Base-by-base conservation (phyloP, 2,329 filamentous ascomycete genomes). In the Sporothrix luriei region DNA sequence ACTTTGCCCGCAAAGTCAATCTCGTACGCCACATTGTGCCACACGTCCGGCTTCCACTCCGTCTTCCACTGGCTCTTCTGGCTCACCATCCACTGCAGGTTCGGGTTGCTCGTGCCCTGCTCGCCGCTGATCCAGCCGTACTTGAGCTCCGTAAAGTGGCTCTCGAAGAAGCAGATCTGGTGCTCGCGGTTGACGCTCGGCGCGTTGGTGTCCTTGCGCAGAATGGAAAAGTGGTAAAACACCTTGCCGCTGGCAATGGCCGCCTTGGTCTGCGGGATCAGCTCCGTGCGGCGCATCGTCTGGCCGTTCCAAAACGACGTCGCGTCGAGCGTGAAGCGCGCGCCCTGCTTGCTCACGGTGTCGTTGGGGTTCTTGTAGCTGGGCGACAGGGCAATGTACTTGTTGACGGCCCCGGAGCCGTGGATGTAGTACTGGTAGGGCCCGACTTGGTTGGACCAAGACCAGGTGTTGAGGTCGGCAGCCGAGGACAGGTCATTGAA, bases 391-490 rank as follows among this genome's bases (percentile, higher is more conserved):
- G 87, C 87, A 73, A 91, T 83, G 78, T 91, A 91, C 74, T 85
- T 80, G 26, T 82, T 82, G 10, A 87, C 82, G 0, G 79, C 66
- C 10, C 82, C 84, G 5, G 81, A 80, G 48, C 90, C 90, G 80
- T 92, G 90, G 76, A 91, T 91, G 80, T 92, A 92, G 82, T 90
- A 92, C 78, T 92, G 90, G 79, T 90, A 92, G 0, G 87, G 84
- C 33, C 88, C 88, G 74, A 90, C 86, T 78, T 89, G 85, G 77
- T 87, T 90, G n/a, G 82, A 83, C 85, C 86, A 91, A 4, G 85
- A 88, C 88, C 88, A 90, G 52, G 84, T 83, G 74, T 83, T 80
- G 40, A 90, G 81, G 76, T 89, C 87, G 2, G 81, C 74, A 54
- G 82, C 82, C 10, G 83, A 80, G 19, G 80, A 79, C 73, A 88